These are phyloP conservation scores for Breynia disticha DNA, from an alignment of 441 rosid species.

Conservation along the genomic window DNA sequence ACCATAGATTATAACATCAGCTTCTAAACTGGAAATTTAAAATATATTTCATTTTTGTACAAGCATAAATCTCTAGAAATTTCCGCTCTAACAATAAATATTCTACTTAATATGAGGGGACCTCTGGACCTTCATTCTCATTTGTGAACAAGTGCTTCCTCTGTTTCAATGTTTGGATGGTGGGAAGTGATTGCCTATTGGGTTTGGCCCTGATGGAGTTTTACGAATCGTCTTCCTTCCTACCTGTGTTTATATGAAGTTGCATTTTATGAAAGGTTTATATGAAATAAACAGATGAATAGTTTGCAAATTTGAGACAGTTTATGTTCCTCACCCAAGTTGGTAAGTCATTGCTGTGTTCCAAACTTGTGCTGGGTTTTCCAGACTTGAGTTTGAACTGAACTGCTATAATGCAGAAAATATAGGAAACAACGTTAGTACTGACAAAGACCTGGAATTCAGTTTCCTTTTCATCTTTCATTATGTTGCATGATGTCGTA, in stretches of 20 bases:
- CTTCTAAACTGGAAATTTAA: background rate
- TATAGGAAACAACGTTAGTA: conserved; percentile 3
- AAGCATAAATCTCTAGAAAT: conserved; percentile 1
- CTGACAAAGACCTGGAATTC: background rate
- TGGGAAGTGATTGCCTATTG: conserved; percentile 46
- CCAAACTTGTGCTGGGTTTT: conserved; percentile 20
- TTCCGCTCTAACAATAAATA: conserved; percentile 14
- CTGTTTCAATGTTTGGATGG: conserved; percentile 36
- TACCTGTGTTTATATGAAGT: conserved; percentile 27
- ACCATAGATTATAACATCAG: background rate
- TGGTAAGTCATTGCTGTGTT: conserved; percentile 19
- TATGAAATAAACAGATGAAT: background rate
- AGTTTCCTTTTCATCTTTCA: background rate
- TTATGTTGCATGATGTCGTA: too few relatives aligned
- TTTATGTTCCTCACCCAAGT: conserved; percentile 31
- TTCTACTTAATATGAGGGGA: conserved; percentile 3
- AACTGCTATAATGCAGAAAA: conserved; percentile 24
- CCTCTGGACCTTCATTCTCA: conserved; percentile 8
- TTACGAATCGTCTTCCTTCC: conserved; percentile 34
- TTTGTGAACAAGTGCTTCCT: conserved; percentile 16
- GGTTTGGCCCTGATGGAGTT: conserved; percentile 62
- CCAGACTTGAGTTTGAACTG: conserved; percentile 25
- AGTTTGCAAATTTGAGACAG: conserved; percentile 4
- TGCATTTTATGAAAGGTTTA: conserved; percentile 1
- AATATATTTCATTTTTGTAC: conserved; percentile 1